These are phyloP conservation scores for Penicillium sp. DNA, from an alignment of 2,329 filamentous ascomycete species.

Conservation along the genomic window DNA sequence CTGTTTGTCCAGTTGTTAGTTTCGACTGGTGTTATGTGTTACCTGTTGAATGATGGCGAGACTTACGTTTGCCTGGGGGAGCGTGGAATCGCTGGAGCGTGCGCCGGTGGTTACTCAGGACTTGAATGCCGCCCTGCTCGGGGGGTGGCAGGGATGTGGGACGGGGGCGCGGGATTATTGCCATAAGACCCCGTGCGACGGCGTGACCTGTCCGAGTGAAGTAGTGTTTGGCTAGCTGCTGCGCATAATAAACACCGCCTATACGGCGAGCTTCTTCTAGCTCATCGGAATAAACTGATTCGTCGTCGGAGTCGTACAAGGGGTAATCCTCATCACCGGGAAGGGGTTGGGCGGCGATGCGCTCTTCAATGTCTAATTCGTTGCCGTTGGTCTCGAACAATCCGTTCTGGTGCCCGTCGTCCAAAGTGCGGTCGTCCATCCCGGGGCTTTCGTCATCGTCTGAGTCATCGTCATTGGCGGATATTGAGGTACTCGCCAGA, in stretches of 20 bases:
- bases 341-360: conserved; percentile 62
- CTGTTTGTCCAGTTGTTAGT: conserved; percentile 50
- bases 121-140: conserved; percentile 37
- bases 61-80: conserved; percentile 54
- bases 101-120: conserved; percentile 41
- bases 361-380: conserved; percentile 73
- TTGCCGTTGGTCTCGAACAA: conserved; percentile 49
- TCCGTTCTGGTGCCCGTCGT: conserved; percentile 37
- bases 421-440: conserved; percentile 1
- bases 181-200: conserved; percentile 46
- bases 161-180: conserved; percentile 54
- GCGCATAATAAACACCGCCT: conserved; percentile 73
- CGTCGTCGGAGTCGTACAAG: conserved; percentile 86
- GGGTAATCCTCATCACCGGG: conserved; percentile 67
- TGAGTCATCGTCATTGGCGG: conserved; percentile 72
- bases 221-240: conserved; percentile 54
- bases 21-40: conserved; percentile 25
- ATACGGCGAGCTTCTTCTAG: conserved; percentile 72
- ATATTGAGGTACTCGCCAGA: conserved; percentile 67
- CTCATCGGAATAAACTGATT: conserved; percentile 69
- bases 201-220: conserved; percentile 48
- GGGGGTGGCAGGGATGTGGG: conserved; percentile 39
- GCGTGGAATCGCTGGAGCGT: conserved; percentile 55
- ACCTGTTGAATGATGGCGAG: neutral
- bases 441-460: conserved; percentile 57